Evolutionary conservation across 75 land plant genomes (phyloP).

Genomic region (Selaginella moellendorffii): DNA sequence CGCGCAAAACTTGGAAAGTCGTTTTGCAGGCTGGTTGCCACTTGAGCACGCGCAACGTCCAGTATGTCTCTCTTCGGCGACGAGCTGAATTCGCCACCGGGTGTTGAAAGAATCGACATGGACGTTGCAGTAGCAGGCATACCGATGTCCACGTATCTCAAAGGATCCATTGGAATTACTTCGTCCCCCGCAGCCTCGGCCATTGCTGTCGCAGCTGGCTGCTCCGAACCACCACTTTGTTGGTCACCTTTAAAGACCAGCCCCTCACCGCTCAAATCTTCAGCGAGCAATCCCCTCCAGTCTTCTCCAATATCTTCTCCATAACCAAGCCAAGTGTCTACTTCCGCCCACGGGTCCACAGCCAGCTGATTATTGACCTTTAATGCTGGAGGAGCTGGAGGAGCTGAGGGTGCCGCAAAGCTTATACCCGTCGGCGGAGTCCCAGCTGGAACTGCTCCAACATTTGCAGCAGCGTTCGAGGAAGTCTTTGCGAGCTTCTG

Average conservation of each 20-base stretch:
- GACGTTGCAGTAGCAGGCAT: background rate
- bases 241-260: conserved; percentile 11
- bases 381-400: too few species aligned
- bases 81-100: conserved; percentile 9
- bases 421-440: background rate
- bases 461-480: background rate
- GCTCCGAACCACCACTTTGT: background rate
- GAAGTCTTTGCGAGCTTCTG: background rate
- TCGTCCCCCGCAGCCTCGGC: background rate
- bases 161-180: too few species aligned
- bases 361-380: conserved; percentile 11
- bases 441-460: background rate
- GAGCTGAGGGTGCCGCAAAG: background rate
- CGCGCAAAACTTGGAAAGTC: background rate
- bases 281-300: conserved; percentile 13
- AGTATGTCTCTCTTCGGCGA: conserved; percentile 7
- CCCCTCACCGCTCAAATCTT: conserved; percentile 14
- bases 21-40: background rate
- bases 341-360: conserved; percentile 28
- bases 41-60: background rate
- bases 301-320: conserved; percentile 27
- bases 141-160: background rate
- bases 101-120: background rate
- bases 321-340: conserved; percentile 27
- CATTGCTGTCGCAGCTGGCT: background rate